phyloP scores from a whole-genome alignment of 495 filamentous ascomycete genomes.

The Chaetomium tenue region DNA sequence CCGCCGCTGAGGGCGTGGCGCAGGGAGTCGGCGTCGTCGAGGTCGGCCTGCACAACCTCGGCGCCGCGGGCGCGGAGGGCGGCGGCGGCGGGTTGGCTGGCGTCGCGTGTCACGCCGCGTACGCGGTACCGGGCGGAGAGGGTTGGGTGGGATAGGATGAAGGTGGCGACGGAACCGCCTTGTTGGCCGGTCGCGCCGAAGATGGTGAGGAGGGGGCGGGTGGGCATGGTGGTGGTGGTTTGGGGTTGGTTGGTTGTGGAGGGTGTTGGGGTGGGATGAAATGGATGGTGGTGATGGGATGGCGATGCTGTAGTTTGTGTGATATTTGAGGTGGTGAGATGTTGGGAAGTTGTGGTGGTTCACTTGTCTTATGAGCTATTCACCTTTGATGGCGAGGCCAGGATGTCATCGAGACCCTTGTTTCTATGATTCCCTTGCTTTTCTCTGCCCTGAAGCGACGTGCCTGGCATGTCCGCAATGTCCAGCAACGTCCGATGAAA shows the following conservation, averaged over 20 bases:
- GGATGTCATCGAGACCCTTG: too few relatives aligned
- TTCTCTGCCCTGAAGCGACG: neutral
- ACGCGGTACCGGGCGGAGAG: slow-evolving; percentile 51
- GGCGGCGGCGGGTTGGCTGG: slow-evolving; percentile 44
- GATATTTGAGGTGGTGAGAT: too few relatives aligned
- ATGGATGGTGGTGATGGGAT: too few relatives aligned
- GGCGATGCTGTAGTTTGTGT: too few relatives aligned
- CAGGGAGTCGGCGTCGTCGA: slow-evolving; percentile 40
- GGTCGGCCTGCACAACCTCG: slow-evolving; percentile 44
- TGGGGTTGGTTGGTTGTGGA: neutral
- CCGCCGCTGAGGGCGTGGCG: slow-evolving; percentile 43
- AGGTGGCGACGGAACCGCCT: slow-evolving; percentile 56
- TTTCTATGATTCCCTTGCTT: too few relatives aligned
- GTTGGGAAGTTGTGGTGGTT: too few relatives aligned
- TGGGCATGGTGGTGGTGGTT: neutral
- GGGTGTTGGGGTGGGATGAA: neutral
- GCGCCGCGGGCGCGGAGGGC: slow-evolving; percentile 41
- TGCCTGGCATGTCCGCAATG: neutral
- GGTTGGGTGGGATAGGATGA: slow-evolving; percentile 50
- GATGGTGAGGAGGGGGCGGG: slow-evolving; percentile 44
- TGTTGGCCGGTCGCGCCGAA: slow-evolving; percentile 65
- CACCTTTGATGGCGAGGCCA: too few relatives aligned
- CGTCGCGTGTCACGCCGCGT: slow-evolving; percentile 57
- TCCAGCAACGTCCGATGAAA: too few relatives aligned
- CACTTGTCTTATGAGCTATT: too few relatives aligned